These are phyloP conservation scores for Fusarium sp. DNA, from an alignment of 2,329 filamentous ascomycete genomes.

Conservation along the genomic window DNA sequence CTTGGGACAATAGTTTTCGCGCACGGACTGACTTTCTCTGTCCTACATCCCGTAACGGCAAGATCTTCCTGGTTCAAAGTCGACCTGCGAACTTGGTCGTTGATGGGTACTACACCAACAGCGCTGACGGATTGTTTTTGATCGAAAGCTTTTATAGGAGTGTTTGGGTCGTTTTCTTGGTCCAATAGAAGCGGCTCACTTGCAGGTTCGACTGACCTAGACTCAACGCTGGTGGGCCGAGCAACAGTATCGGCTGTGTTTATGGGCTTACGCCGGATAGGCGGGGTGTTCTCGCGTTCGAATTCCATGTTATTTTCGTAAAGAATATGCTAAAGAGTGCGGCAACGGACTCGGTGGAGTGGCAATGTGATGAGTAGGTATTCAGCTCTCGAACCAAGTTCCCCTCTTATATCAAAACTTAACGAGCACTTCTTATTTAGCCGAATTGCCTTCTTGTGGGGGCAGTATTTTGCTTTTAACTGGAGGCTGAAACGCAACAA, in stretches of 20 bases:
- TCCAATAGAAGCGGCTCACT: slow-evolving; percentile 7
- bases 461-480: neutral
- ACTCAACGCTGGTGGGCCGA: neutral
- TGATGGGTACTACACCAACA: neutral
- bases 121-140: neutral
- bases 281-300: neutral
- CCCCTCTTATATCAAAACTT: neutral
- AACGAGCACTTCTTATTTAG: neutral
- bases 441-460: neutral
- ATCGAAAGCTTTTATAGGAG: neutral
- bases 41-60: neutral
- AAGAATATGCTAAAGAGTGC: neutral
- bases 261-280: neutral
- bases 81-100: neutral
- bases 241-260: neutral
- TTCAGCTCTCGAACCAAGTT: neutral
- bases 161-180: neutral
- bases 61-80: neutral
- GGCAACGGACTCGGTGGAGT: neutral
- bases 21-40: neutral
- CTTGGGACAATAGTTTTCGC: neutral
- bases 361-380: neutral
- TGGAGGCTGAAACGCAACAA: neutral
- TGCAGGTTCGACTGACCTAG: neutral
- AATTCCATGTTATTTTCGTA: neutral